phyloP scores from a whole-genome alignment of 441 rosid species.

The Biscutella auriculata region DNA sequence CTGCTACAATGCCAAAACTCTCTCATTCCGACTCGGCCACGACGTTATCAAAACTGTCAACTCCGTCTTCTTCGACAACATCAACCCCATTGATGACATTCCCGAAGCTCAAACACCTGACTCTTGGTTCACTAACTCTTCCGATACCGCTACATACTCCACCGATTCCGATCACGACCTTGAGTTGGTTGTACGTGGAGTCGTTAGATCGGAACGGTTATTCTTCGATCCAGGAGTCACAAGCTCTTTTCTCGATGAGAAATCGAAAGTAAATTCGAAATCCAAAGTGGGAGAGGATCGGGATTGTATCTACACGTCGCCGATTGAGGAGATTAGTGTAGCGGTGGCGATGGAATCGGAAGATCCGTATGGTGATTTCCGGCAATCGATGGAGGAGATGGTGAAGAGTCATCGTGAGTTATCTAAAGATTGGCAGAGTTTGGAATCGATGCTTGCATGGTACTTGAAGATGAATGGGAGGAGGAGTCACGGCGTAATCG shows the following conservation, averaged over 20 bases:
- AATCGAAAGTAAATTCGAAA: not conserved
- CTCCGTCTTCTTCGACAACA: slow-evolving; percentile 22
- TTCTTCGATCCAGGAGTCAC: slow-evolving; percentile 27
- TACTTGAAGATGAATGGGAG: slow-evolving; percentile 24
- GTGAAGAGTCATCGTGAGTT: slow-evolving; percentile 20
- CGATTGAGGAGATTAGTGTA: slow-evolving; percentile 22
- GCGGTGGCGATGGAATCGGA: slow-evolving; percentile 32
- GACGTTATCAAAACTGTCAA: slow-evolving; percentile 22
- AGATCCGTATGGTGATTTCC: slow-evolving; percentile 23
- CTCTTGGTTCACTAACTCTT: slow-evolving; percentile 56
- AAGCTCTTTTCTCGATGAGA: slow-evolving; percentile 6
- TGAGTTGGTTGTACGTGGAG: slow-evolving; percentile 15
- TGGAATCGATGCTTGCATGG: slow-evolving; percentile 27
- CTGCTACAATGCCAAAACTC: slow-evolving; percentile 21
- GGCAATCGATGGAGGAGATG: slow-evolving; percentile 29
- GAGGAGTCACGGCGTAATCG: slow-evolving; percentile 21
- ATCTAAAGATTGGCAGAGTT: slow-evolving; percentile 20
- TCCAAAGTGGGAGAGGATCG: not conserved
- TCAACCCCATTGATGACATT: not conserved
- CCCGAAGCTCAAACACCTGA: slow-evolving; percentile 33
- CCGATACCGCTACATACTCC: slow-evolving; percentile 27
- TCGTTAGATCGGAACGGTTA: slow-evolving; percentile 24
- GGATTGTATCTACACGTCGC: slow-evolving; percentile 2
- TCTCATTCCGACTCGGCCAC: slow-evolving; percentile 16
- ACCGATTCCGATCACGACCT: slow-evolving; percentile 27